Base-by-base conservation (phyloP, 371 early-diverging fungal species). In the Apophysomyces variabilis region DNA sequence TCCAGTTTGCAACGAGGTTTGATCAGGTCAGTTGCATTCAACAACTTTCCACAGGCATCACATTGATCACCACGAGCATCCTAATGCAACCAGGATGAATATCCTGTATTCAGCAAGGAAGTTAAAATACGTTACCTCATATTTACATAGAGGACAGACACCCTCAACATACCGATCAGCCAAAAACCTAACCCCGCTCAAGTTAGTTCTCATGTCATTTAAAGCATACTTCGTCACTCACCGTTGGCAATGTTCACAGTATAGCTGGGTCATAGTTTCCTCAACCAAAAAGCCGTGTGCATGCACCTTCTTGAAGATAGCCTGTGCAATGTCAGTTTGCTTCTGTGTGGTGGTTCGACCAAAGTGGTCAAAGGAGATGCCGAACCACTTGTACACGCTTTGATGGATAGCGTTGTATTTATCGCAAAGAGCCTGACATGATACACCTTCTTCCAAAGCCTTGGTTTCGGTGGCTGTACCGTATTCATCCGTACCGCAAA, bases 401-500 rank as follows among this genome's bases (percentile, higher is more conserved):
- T 79, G 85, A 82, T 99, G 99, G 59, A 97, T 76, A 8, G 86
- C 87, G 75, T 93, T 82, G 84, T 99, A 99, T 82, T 97, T 96
- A 82, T 98, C 97, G 78, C 99, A 99, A 32, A 99, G 90, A 63
- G 90, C 97, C 68, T 90, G 88, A 76, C 98, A 98, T 18, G 93
- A 82, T 7, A 94, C 82, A 8, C 92, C 91, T 70, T 97, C 96
- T 69, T 97, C 93, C 37, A 99, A 78, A 6, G 99, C 99, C 79
- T 97, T 98, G 54, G 99, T 99, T 84, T 99, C 99, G 5, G 99
- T 99, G 11, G 99, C 99, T 35, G 99, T 99, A 62, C 99, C 99
- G 79, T 99, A 99, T 84, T 99, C 99, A 79, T 99, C 99, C 2
- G 99, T 99, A 68, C 99, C 99, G 80, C 98, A 97, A 56, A 99